Conservation (phyloP, 768 basidiomycete genomes). For the Fistulinella prunicolor region DNA sequence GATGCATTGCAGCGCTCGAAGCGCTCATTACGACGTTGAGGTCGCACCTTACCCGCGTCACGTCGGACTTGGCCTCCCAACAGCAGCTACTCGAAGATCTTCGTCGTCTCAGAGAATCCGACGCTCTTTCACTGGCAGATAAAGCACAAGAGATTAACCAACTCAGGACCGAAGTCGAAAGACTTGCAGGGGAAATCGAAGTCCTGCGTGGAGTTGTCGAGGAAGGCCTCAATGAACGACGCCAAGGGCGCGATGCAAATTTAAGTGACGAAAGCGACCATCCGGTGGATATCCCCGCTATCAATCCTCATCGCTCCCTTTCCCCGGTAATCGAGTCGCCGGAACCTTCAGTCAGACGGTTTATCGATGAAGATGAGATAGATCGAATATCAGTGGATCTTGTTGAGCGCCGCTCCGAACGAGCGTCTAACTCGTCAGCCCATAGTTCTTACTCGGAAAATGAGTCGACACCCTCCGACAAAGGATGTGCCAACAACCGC, state of each 20-base stretch:
- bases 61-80: constrained; percentile 75
- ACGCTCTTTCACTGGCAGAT: constrained; percentile 51
- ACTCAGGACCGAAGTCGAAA: constrained; percentile 73
- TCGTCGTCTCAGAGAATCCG: constrained; percentile 59
- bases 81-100: constrained; percentile 67
- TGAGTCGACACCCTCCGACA: constrained; percentile 3
- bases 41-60: constrained; percentile 72
- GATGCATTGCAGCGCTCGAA: constrained; percentile 62
- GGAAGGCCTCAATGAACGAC: constrained; percentile 75
- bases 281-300: not conserved
- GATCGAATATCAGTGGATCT: constrained; percentile 64
- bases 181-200: constrained; percentile 81
- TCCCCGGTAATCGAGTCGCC: constrained; percentile 4
- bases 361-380: constrained; percentile 57
- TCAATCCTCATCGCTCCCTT: not conserved
- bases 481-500: not conserved
- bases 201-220: constrained; percentile 85
- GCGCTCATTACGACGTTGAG: constrained; percentile 72
- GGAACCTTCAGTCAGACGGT: constrained; percentile 27
- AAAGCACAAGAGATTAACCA: constrained; percentile 66
- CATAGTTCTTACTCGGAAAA: constrained; percentile 11
- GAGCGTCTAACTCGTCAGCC: constrained; percentile 31
- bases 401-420: constrained; percentile 60
- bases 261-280: constrained; percentile 5
- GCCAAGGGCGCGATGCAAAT: constrained; percentile 47